phyloP scores from a whole-genome alignment of 352 stramenopile species.

The Phytophthora aleatoria region DNA sequence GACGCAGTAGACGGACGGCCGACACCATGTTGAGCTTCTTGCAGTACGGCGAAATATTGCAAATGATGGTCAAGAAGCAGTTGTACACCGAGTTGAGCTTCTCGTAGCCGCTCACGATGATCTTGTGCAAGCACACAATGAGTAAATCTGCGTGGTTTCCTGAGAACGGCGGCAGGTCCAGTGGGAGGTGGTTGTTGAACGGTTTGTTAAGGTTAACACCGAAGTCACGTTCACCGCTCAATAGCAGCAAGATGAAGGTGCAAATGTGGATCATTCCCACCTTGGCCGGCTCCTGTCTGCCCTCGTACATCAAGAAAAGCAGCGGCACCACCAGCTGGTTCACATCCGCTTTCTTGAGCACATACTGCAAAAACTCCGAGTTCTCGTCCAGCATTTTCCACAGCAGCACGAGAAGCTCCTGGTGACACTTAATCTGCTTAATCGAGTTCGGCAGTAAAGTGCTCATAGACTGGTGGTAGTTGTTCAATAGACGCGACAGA shows the following conservation, averaged over 20 bases:
- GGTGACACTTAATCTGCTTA: conserved; percentile 95
- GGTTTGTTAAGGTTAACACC: conserved; percentile 97
- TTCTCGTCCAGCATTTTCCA: conserved; percentile 99
- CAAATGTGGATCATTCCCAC: conserved; percentile 98
- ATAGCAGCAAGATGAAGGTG: conserved; percentile 97
- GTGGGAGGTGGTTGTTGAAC: conserved; percentile 94
- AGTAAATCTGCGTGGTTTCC: conserved; percentile 97
- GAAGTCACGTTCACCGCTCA: conserved; percentile 97
- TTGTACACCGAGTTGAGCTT: conserved; percentile 97
- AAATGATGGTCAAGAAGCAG: conserved; percentile 99
- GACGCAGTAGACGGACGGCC: conserved; percentile 95
- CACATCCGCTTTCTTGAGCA: conserved; percentile 95
- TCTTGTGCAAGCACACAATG: conserved; percentile 97
- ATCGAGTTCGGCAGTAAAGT: conserved; percentile 94
- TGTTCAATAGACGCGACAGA: conserved; percentile 96
- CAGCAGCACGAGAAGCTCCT: conserved; percentile 97
- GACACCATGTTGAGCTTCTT: conserved; percentile 95
- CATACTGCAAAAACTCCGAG: conserved; percentile 93
- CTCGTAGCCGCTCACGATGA: conserved; percentile 97
- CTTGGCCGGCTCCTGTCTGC: conserved; percentile 92
- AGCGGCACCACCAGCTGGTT: conserved; percentile 89
- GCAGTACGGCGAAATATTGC: conserved; percentile 98
- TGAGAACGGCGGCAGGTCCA: conserved; percentile 94
- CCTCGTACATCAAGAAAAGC: conserved; percentile 94
- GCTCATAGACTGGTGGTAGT: conserved; percentile 94